Percentiles rank a stretch among this genome's conserved stretches.
phyloP scores from a whole-genome alignment of 768 basidiomycete species.

The Russula dissimulans region DNA sequence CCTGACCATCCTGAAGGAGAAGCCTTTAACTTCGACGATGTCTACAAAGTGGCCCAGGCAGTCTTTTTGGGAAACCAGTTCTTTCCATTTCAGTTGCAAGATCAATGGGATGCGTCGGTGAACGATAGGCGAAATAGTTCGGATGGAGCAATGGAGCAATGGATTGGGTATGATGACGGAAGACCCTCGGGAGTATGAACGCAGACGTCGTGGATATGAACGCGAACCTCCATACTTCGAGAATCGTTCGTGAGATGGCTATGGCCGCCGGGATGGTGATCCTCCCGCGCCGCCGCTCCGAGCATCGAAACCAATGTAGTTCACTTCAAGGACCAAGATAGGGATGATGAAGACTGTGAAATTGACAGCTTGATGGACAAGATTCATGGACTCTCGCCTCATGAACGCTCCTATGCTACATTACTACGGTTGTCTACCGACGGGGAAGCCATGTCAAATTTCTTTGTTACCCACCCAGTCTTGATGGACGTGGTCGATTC shows the following conservation, averaged over 20 bases:
- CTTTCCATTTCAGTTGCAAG: background rate
- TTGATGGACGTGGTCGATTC: too few relatives aligned
- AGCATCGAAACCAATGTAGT: background rate
- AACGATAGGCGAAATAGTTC: too few relatives aligned
- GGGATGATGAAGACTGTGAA: background rate
- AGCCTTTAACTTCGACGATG: background rate
- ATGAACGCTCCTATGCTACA: background rate
- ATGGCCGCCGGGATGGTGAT: background rate
- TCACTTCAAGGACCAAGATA: background rate
- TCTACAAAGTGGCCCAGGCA: background rate
- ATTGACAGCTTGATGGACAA: background rate
- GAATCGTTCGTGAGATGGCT: background rate
- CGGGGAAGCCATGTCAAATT: too few relatives aligned
- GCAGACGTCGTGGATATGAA: background rate
- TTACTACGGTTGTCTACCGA: too few relatives aligned
- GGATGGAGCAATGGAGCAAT: background rate
- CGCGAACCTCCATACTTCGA: background rate
- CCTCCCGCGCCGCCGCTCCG: too few relatives aligned
- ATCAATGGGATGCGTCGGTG: background rate
- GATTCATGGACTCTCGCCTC: background rate
- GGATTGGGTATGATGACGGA: background rate
- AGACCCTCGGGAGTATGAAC: background rate
- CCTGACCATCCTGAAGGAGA: background rate
- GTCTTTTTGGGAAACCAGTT: background rate
- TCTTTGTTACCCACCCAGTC: too few relatives aligned